Base-by-base conservation (phyloP, 805 yeast species). In the Yamadazyma phyllophila region DNA sequence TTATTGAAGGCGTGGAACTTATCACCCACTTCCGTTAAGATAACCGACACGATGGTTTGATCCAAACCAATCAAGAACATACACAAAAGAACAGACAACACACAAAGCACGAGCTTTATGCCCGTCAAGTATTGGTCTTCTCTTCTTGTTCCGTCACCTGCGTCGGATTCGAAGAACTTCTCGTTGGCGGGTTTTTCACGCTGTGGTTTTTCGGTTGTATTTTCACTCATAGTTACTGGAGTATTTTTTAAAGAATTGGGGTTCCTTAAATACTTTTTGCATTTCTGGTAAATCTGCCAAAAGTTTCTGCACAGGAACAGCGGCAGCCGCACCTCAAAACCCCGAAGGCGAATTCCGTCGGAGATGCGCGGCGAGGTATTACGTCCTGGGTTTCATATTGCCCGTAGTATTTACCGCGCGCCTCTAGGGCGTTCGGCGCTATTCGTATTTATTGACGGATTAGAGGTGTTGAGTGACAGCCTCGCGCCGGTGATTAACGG, bases 81-180 rank as follows among this genome's bases (percentile, higher is more conserved):
- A 50, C 65, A 62, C 38, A 64, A 45, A 44, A 61, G 61, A 4
- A 63, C 45, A 2, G 73, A 54, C 1, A 56, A 7, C 15, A 67
- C 48, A 47, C 73, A 63, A 9, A 61, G 33, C 2, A 36, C 44
- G 26, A 69, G 51, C 14, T 54, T 51, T 24, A 44, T 9, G 0
- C 74, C 75, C 36, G 57, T 46, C 43, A 70, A 54, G 41, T 65
- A 65, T 46, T 67, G 70, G 26, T 70, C 73, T 43, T 65, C 65
- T 51, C 71, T 59, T 37, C 50, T 58, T 5, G 73, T 66, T 13
- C 74, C 74, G 47, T 70, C 74, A 32, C 75, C 74, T 17, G 74
- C 73, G 52, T 71, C 74, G 41, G 66, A 56, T 48, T 73, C 76
- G 26, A 56, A 48, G 46, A 61, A 69, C 26, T 49, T 46, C 37